Percentiles rank a stretch among this genome's conserved stretches.
Conservation (phyloP, 768 basidiomycete species). For the Kwoniella mangroviensis region DNA sequence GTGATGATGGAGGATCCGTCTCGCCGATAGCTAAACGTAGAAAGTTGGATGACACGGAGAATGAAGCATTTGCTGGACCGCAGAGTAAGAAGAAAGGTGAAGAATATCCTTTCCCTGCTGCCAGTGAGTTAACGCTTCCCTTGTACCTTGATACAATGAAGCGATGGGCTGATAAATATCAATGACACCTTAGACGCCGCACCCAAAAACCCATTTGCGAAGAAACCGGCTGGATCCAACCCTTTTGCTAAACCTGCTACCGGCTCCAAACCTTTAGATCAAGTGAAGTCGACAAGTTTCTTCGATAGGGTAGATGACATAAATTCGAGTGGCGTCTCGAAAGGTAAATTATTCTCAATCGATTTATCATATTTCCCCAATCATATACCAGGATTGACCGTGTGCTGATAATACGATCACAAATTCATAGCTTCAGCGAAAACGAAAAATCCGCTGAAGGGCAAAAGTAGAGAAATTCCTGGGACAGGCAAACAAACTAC, state of each 20-base stretch:
- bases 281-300: constrained; percentile 55
- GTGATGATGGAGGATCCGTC: constrained; percentile 2
- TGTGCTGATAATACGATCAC: neutral
- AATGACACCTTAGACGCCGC: constrained; percentile 13
- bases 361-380: too few relatives aligned
- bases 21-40: constrained; percentile 37
- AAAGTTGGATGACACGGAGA: constrained; percentile 29
- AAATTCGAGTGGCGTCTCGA: constrained; percentile 40
- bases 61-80: constrained; percentile 13
- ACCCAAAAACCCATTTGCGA: constrained; percentile 56
- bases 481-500: constrained; percentile 46
- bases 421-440: neutral
- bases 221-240: constrained; percentile 48
- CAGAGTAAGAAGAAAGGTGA: constrained; percentile 13
- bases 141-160: too few relatives aligned
- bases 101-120: constrained; percentile 18
- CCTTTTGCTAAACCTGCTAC: constrained; percentile 52
- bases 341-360: constrained; percentile 17
- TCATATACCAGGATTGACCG: too few relatives aligned
- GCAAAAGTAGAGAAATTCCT: constrained; percentile 17
- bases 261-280: constrained; percentile 36
- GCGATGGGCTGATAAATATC: too few relatives aligned
- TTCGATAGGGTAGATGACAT: constrained; percentile 56
- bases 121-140: constrained; percentile 9
- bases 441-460: constrained; percentile 15